These are phyloP conservation scores for Boletus reticulatus DNA, from an alignment of 768 basidiomycete species.

Conservation along the genomic window DNA sequence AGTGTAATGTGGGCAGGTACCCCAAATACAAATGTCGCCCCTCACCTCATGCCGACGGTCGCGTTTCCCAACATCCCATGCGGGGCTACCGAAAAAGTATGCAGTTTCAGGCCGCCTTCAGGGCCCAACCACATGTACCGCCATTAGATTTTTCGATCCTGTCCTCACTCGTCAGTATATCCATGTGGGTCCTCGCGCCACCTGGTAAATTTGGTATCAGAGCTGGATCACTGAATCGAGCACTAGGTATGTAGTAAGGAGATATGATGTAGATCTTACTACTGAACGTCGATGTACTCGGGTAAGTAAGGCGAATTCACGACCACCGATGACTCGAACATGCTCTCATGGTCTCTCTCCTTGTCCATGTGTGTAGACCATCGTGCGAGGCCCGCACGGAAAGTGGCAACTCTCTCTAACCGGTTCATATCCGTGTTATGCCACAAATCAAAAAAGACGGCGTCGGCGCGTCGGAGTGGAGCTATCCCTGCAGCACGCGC, in stretches of 20 bases:
- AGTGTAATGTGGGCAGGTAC: neutral
- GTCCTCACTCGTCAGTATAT: neutral
- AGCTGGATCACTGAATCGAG: neutral
- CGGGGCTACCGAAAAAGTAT: neutral
- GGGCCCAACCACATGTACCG: neutral
- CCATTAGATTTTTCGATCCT: neutral
- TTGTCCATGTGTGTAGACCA: neutral
- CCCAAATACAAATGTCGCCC: neutral
- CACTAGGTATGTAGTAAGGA: too few relatives aligned
- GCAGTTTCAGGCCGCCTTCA: too few relatives aligned
- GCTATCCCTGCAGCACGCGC: conserved; percentile 1
- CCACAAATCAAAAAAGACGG: conserved; percentile 12
- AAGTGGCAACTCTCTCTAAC: neutral
- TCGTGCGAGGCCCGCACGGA: neutral
- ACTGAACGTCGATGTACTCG: conserved; percentile 6
- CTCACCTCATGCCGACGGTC: neutral
- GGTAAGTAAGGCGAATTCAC: conserved; percentile 8
- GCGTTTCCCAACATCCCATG: neutral
- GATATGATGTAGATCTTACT: neutral
- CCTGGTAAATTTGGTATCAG: neutral
- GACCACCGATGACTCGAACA: conserved; percentile 5
- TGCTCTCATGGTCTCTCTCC: neutral
- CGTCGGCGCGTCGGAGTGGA: conserved; percentile 5
- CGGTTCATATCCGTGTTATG: neutral
- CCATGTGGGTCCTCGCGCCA: neutral